Evolutionary conservation across 2,329 filamentous ascomycete species (phyloP).

Genomic region (Sclerotinia sclerotiorum): DNA sequence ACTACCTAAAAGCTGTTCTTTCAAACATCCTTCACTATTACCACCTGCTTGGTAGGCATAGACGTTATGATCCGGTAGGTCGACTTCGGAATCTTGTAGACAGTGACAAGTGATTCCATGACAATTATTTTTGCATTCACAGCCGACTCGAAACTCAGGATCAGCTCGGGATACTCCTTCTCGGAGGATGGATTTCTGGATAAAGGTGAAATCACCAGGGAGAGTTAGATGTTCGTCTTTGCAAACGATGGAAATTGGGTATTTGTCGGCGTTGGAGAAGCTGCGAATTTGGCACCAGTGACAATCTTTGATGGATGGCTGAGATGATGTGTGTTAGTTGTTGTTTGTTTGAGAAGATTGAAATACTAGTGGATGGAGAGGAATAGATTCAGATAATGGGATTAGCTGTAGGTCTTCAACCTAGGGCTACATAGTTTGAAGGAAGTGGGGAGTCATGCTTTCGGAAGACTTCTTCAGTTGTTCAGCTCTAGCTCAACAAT

Average conservation of each 20-base stretch:
- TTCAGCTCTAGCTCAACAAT: neutral
- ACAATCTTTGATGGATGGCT: constrained; percentile 21
- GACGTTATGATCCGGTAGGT: constrained; percentile 24
- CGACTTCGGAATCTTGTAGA: constrained; percentile 56
- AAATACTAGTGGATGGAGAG: rapidly evolving
- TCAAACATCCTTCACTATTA: constrained; percentile 51
- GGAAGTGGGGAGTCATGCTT: too few species aligned
- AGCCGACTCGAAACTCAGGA: constrained; percentile 66
- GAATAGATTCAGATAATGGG: neutral
- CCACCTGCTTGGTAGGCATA: constrained; percentile 56
- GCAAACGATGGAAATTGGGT: constrained; percentile 65
- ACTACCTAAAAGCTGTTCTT: constrained; percentile 52
- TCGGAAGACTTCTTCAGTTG: neutral
- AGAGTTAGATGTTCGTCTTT: constrained; percentile 55
- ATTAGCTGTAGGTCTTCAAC: neutral
- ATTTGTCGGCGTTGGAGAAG: constrained; percentile 50
- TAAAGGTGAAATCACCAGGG: constrained; percentile 67
- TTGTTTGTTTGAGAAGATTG: neutral
- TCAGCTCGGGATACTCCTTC: constrained; percentile 60
- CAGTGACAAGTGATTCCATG: constrained; percentile 68
- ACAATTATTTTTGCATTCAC: constrained; percentile 64
- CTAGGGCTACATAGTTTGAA: too few species aligned
- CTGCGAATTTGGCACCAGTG: constrained; percentile 54
- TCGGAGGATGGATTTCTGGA: constrained; percentile 59
- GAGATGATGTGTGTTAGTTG: constrained; percentile 1